Evolutionary conservation across 305 asterid genomes (phyloP).

Genomic region (Fraxinus platypoda): DNA sequence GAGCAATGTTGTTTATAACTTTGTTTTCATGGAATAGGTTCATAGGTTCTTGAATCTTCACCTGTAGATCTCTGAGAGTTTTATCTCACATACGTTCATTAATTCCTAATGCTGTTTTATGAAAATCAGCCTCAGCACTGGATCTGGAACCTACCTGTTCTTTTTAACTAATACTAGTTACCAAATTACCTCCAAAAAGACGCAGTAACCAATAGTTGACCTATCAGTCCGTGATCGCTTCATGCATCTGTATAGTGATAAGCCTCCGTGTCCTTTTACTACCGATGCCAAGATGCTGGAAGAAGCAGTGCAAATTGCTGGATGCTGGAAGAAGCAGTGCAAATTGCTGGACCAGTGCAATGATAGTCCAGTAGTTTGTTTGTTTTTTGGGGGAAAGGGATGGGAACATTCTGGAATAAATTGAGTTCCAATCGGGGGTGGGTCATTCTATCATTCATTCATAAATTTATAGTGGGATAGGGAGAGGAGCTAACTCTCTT

Average conservation of each 20-base stretch:
- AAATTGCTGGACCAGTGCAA: not conserved
- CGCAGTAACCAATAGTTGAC: not conserved
- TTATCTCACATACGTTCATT: not conserved
- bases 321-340: not conserved
- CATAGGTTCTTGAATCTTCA: not conserved
- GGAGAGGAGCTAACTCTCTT: not conserved
- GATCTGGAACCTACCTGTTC: not conserved
- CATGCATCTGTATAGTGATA: not conserved
- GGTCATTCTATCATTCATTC: not conserved
- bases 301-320: not conserved
- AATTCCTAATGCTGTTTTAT: not conserved
- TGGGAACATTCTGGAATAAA: not conserved
- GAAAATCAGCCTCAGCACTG: not conserved
- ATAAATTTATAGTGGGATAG: too few relatives aligned
- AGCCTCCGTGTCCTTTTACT: not conserved
- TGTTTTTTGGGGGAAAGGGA: not conserved
- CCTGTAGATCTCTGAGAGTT: not conserved
- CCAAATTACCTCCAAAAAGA: not conserved
- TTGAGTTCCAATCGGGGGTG: not conserved
- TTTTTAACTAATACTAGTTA: not conserved
- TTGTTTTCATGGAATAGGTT: not conserved
- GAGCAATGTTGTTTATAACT: not conserved
- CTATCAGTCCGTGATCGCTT: not conserved
- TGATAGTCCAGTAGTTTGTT: not conserved
- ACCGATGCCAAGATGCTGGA: not conserved